Evolutionary conservation across 805 yeast species (phyloP).

Genomic region (Starmerella vitae): DNA sequence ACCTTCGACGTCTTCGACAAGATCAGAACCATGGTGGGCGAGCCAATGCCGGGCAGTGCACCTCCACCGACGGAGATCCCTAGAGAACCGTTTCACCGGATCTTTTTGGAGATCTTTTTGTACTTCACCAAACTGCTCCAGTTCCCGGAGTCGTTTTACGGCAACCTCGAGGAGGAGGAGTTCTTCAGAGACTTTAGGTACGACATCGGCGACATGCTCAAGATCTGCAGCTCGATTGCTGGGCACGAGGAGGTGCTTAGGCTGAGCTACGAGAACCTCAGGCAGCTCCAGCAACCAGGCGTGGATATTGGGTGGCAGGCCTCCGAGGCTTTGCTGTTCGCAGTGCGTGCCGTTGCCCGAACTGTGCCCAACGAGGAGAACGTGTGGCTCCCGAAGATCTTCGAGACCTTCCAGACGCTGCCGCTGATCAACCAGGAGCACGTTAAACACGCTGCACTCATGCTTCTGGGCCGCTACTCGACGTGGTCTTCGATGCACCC

Average conservation of each 20-base stretch:
- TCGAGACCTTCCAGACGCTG: slow-evolving; percentile 51
- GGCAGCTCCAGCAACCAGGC: background rate
- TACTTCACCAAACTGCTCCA: slow-evolving; percentile 55
- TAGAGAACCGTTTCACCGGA: slow-evolving; percentile 37
- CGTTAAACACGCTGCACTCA: slow-evolving; percentile 80
- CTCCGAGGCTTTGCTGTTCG: slow-evolving; percentile 79
- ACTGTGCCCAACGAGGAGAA: slow-evolving; percentile 58
- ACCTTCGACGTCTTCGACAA: slow-evolving; percentile 88
- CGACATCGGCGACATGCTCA: slow-evolving; percentile 94
- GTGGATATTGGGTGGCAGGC: slow-evolving; percentile 50
- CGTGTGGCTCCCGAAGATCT: slow-evolving; percentile 54
- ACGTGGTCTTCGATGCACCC: slow-evolving; percentile 89
- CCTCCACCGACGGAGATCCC: slow-evolving; percentile 26
- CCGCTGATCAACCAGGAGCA: slow-evolving; percentile 61
- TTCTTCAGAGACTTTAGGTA: slow-evolving; percentile 87
- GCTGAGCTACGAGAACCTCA: slow-evolving; percentile 7
- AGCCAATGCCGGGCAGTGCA: slow-evolving; percentile 13
- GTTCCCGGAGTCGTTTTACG: slow-evolving; percentile 57
- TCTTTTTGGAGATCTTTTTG: slow-evolving; percentile 45
- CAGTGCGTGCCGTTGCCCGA: slow-evolving; percentile 87
- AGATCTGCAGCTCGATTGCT: slow-evolving; percentile 84
- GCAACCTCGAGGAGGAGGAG: slow-evolving; percentile 73
- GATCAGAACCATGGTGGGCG: slow-evolving; percentile 52
- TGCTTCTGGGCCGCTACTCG: slow-evolving; percentile 90
- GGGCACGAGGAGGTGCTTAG: slow-evolving; percentile 58